phyloP scores from a whole-genome alignment of 768 basidiomycete species.

The Zangia roseola region DNA sequence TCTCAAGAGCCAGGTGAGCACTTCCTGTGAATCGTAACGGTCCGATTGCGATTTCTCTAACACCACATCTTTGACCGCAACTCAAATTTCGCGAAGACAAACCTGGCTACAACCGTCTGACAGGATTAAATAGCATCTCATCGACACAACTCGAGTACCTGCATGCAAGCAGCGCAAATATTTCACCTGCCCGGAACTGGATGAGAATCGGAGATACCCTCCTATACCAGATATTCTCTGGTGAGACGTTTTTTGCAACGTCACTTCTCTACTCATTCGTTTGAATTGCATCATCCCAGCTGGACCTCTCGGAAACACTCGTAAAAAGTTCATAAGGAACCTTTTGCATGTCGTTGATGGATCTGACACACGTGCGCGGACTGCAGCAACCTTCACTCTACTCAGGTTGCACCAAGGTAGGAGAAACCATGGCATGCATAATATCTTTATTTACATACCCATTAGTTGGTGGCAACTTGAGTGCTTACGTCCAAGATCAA shows the following conservation, averaged over 20 bases:
- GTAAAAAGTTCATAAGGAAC: conserved; percentile 6
- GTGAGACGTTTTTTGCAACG: background rate
- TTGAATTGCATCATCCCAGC: conserved; percentile 1
- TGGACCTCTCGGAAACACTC: conserved; percentile 3
- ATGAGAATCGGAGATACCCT: conserved; percentile 13
- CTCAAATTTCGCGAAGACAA: background rate
- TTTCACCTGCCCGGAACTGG: conserved; percentile 13
- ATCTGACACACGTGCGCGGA: conserved; percentile 6
- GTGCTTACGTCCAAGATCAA: conserved; percentile 1
- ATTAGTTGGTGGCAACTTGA: conserved; percentile 3
- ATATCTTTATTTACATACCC: background rate
- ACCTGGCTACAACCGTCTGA: background rate
- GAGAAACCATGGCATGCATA: background rate
- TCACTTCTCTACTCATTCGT: background rate
- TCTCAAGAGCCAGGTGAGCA: conserved; percentile 10
- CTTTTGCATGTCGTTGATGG: conserved; percentile 8
- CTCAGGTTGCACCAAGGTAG: conserved; percentile 9
- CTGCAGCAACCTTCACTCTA: conserved; percentile 16
- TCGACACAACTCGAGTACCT: conserved; percentile 6
- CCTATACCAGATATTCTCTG: conserved; percentile 5
- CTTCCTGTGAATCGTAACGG: background rate
- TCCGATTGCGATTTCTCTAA: background rate
- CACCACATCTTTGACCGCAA: background rate
- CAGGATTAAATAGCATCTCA: background rate
- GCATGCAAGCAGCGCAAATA: conserved; percentile 8